These are phyloP conservation scores for Colletotrichum horii DNA, from an alignment of 2,329 filamentous ascomycete genomes.

Conservation along the genomic window DNA sequence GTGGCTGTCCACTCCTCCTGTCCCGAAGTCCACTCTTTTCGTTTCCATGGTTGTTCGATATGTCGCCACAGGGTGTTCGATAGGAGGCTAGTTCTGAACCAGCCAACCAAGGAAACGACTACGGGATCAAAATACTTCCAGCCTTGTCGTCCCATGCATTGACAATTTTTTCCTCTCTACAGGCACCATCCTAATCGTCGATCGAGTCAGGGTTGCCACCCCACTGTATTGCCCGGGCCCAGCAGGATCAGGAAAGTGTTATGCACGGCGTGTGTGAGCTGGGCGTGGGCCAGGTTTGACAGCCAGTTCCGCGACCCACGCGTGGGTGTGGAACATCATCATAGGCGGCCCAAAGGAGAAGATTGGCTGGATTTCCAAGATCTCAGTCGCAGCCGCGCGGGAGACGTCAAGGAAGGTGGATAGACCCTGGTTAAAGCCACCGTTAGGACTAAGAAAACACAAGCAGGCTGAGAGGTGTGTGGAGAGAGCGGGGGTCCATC, in stretches of 20 bases:
- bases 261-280: neutral
- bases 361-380: neutral
- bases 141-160: neutral
- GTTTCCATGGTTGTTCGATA: neutral
- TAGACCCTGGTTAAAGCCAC: neutral
- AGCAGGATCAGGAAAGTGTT: slow-evolving; percentile 1
- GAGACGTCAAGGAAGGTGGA: slow-evolving; percentile 11
- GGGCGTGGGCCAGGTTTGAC: neutral
- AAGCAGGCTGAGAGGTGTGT: neutral
- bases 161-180: neutral
- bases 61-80: neutral
- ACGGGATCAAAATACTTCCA: neutral
- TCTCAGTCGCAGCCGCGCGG: slow-evolving; percentile 6
- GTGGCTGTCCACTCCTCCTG: neutral
- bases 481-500: neutral
- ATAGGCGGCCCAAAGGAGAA: neutral
- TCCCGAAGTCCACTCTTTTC: neutral
- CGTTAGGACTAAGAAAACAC: neutral
- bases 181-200: neutral
- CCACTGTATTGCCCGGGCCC: neutral
- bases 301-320: neutral
- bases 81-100: neutral
- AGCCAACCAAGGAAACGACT: neutral
- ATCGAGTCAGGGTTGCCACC: slow-evolving; percentile 11
- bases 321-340: neutral